Evolutionary conservation across 352 stramenopile species (phyloP).

Genomic region (Achlya hypogyna): DNA sequence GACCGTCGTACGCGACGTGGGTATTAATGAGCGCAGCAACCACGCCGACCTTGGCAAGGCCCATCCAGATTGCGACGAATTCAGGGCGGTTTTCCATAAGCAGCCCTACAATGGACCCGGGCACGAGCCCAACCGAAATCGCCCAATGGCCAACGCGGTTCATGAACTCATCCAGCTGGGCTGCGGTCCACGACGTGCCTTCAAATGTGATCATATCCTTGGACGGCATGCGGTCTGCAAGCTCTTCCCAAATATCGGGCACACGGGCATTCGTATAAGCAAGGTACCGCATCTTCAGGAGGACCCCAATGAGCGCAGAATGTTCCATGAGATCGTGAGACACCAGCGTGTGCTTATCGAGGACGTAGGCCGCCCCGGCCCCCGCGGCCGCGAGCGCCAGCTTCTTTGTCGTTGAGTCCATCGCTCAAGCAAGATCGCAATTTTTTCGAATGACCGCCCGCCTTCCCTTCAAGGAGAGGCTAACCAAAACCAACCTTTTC

Average conservation of each 20-base stretch:
- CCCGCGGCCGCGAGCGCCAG: conserved; percentile 35
- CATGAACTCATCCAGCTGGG: conserved; percentile 44
- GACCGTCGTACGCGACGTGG: conserved; percentile 43
- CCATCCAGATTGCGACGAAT: conserved; percentile 76
- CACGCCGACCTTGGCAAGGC: conserved; percentile 74
- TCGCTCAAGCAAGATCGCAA: background rate
- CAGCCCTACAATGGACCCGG: conserved; percentile 62
- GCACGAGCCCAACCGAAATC: conserved; percentile 33
- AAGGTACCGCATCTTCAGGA: conserved; percentile 35
- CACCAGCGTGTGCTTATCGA: conserved; percentile 46
- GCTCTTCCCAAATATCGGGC: conserved; percentile 52
- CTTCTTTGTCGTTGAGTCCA: conserved; percentile 31
- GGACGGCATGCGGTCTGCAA: conserved; percentile 40
- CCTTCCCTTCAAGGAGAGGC: background rate
- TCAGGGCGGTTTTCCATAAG: conserved; percentile 83
- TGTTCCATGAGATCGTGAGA: conserved; percentile 43
- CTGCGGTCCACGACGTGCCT: conserved; percentile 38
- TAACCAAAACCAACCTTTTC: background rate
- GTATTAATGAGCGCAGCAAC: conserved; percentile 82
- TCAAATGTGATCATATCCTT: conserved; percentile 58
- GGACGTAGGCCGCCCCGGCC: conserved; percentile 32
- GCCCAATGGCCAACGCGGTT: conserved; percentile 77
- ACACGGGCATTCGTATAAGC: conserved; percentile 32
- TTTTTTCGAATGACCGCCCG: background rate
- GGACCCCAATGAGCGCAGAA: conserved; percentile 29